phyloP scores from a whole-genome alignment of 164 flowering plant species.

The Macadamia integrifolia region DNA sequence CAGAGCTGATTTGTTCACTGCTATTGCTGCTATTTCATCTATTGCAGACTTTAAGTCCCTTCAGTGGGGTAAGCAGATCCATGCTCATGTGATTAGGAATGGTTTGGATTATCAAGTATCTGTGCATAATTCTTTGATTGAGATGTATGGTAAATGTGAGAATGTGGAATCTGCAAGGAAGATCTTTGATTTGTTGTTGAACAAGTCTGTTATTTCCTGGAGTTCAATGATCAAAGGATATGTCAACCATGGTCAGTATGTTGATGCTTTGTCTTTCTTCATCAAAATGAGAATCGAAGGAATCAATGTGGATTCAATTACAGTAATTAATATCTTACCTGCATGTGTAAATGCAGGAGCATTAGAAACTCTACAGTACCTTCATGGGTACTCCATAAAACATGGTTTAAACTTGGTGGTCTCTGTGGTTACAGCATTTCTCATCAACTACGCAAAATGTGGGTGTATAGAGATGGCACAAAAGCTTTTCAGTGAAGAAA shows the following conservation, averaged over 20 bases:
- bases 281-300: constrained; percentile 42
- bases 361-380: constrained; percentile 37
- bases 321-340: constrained; percentile 48
- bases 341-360: constrained; percentile 55
- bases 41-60: constrained; percentile 39
- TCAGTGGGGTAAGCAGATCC: constrained; percentile 39
- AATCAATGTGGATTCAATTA: constrained; percentile 28
- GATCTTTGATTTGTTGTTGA: constrained; percentile 29
- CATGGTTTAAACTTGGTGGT: constrained; percentile 20
- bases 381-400: constrained; percentile 45
- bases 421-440: constrained; percentile 39
- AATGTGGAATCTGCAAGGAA: constrained; percentile 25
- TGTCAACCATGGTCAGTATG: constrained; percentile 25
- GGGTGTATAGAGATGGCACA: constrained; percentile 55
- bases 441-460: constrained; percentile 55
- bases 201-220: constrained; percentile 50
- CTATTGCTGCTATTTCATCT: constrained; percentile 39
- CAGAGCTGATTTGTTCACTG: constrained; percentile 44
- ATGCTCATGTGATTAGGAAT: constrained; percentile 46
- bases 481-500: constrained; percentile 43
- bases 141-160: constrained; percentile 50
- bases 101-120: constrained; percentile 39
- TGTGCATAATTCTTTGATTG: constrained; percentile 53
- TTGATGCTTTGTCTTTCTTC: constrained; percentile 45
- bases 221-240: constrained; percentile 53